Base-by-base conservation (phyloP, 139 green algal species). In the Auxenochlorella protothecoides region DNA sequence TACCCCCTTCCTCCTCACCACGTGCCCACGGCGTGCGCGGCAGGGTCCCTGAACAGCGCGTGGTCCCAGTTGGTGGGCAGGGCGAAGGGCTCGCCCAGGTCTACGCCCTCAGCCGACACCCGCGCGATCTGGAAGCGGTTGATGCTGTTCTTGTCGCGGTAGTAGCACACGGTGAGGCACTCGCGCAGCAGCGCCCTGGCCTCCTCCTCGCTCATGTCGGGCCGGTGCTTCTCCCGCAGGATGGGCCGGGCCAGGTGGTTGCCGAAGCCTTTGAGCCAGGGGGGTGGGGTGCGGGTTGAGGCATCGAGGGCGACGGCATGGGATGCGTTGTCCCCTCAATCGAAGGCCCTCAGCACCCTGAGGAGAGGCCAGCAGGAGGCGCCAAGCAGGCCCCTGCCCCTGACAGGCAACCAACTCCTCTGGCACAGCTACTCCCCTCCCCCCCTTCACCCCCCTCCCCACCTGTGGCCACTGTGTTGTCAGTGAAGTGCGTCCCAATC, bases 51-150 rank as follows among this genome's bases (percentile, higher is more conserved):
- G 59, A 85, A 85, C 72, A 87, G 77, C 79, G 91, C 86, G 82
- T 92, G 93, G 63, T 89, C 80, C 94, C 94, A 99, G 14, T 92
- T 82, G 3, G 87, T 91, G 2, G 92, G 85, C 66, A 99, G 78
- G 1, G 89, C 79, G 72, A 96, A 98, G 0, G 94, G 94, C 82
- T 98, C 88, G 14, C 74, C 86, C 62, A 98, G 87, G 68, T 67
- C 85, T 5, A 93, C 84, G 5, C 89, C 90, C 5, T 69, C 83
- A 6, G 77, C 86, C 2, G 77, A 84, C 3, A 96, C 87, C 75
- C 91, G 96, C 66, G 88, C 89, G 3, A 98, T 67, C 68, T 92
- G 85, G 78, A 96, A 96, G 79, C 96, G 97, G 87, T 97, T 97
- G 71, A 94, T 95, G 70, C 76, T 88, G 59, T 88, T 76, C 81